Base-by-base conservation (phyloP, 176 grass and related monocot species). In the Zizania latifolia region DNA sequence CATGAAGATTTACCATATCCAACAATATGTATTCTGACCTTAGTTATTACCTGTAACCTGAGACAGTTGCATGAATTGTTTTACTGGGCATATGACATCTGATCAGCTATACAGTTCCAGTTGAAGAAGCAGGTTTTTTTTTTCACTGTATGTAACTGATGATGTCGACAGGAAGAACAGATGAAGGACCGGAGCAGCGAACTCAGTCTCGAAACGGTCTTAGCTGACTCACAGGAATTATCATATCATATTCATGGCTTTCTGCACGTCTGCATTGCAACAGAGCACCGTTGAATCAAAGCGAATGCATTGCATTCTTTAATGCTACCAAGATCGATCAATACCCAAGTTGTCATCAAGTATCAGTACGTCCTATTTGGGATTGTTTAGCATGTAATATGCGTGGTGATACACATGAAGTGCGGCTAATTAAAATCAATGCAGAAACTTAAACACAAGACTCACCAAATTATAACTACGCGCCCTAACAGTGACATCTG, bases 391-490 rank as follows among this genome's bases (percentile, higher is more conserved):
- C 31, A 46, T 41, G 31, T 43, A 30, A 19, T 27, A 30, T 76
- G 45, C 35, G 58, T 82, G n/a, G 74, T 71, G 37, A 24, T 1
- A 57, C 24, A 37, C 43, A 51, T 74, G 68, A 87, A 57, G 56
- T 36, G 24, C 10, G 10, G 48, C 4, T 26, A 43, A 82, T 33
- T 32, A 33, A 62, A 19, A 41, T 74, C 37, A 67, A 58, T 37
- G 51, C 35, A 36, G 57, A 81, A 76, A 82, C 26, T 34, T 81
- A 38, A 35, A 71, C 71, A 44, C 40, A 71, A 80, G 57, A 35
- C 71, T 36, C 77, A 71, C 54, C 78, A 71, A 86, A n/a, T 70
- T 76, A 27, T 56, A 81, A 76, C 78, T 29, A 85, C 64, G n/a
- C n/a, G n/a, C n/a, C 71, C 34, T 79, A 33, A 43, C 79, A n/a